phyloP scores from a whole-genome alignment of 2,329 filamentous ascomycete species.

The Ophiocordyceps unilateralis region DNA sequence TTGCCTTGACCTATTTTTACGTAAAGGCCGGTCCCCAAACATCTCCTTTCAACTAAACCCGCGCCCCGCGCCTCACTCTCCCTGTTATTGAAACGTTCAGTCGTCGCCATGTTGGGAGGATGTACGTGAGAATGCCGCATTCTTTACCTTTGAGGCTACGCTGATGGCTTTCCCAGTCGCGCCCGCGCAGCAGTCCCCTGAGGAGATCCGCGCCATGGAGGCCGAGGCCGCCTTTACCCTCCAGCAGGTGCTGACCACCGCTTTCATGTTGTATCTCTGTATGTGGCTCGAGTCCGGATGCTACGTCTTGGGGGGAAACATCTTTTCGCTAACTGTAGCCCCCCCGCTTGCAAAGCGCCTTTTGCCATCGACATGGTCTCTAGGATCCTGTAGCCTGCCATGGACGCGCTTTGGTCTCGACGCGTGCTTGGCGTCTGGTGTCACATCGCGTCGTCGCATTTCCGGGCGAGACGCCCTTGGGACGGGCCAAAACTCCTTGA shows the following conservation, averaged over 20 bases:
- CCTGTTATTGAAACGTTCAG: not conserved
- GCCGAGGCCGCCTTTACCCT: conserved; percentile 49
- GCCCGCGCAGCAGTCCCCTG: conserved; percentile 49
- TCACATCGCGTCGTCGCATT: not conserved
- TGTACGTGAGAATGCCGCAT: not conserved
- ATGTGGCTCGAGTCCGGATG: conserved; percentile 8
- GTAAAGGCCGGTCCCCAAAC: not conserved
- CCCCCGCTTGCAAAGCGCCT: conserved; percentile 23
- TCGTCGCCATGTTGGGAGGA: not conserved
- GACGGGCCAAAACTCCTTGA: too few species aligned
- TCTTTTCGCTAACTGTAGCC: too few species aligned
- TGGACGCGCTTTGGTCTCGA: not conserved
- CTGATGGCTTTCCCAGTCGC: conserved; percentile 30
- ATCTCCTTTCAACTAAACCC: not conserved
- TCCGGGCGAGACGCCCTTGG: not conserved
- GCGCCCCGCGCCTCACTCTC: not conserved
- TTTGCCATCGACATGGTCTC: conserved; percentile 38
- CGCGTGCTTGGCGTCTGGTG: not conserved
- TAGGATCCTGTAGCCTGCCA: conserved; percentile 20
- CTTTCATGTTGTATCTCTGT: conserved; percentile 62
- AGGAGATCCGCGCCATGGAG: conserved; percentile 56
- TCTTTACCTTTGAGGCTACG: not conserved
- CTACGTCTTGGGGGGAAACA: not conserved
- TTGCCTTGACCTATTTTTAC: not conserved
- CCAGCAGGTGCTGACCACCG: conserved; percentile 47